Evolutionary conservation across 2,329 filamentous ascomycete genomes (phyloP), one percentile per base, ranked within the genome.

Genomic region (Ophiosphaerella korrae): DNA sequence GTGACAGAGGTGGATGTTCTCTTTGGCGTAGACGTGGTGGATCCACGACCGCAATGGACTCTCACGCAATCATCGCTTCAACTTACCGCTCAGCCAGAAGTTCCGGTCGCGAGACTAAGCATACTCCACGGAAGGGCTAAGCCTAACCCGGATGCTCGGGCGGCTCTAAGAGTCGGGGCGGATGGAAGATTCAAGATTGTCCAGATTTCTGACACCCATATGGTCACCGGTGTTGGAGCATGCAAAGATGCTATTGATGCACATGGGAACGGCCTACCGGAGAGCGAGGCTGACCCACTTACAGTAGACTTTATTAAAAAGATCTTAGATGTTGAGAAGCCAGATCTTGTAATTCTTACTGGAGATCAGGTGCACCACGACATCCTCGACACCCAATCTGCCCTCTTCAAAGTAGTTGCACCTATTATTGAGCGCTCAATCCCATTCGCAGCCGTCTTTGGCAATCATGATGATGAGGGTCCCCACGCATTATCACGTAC

Each of bases 101-200:
- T 70, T 58, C 83, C 88, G 5, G 48, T 53, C 41, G 33, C 61
- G 40, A 86, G 92, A 54, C 74, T 97, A 49, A 95, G 85, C 23
- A 79, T 96, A 38, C 84, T 89, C 48, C 84, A 88, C 58, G 92
- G 92, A 2, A 78, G 80, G 45, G 82, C 82, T 18, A 76, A 79
- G 32, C 82, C 85, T 53, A 74, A 80, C 34, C 81, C 83, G 60
- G 89, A 87, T 70, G 87, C 88, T 3, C 77, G 83, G 41, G 87
- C 86, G n/a, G 42, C 55, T 55, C 60, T 77, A 23, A 84, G 88
- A 52, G 89, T 97, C 54, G 83, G 83, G 38, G 88, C 93, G 53
- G 90, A 92, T 70, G 92, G 92, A 33, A 90, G 86, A 64, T 96
- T 97, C 78, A 97, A 96, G 78, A 96, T 97, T 60, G 84, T 97